Base-by-base conservation (phyloP, 768 basidiomycete genomes). In the Phanerochaete sordida region DNA sequence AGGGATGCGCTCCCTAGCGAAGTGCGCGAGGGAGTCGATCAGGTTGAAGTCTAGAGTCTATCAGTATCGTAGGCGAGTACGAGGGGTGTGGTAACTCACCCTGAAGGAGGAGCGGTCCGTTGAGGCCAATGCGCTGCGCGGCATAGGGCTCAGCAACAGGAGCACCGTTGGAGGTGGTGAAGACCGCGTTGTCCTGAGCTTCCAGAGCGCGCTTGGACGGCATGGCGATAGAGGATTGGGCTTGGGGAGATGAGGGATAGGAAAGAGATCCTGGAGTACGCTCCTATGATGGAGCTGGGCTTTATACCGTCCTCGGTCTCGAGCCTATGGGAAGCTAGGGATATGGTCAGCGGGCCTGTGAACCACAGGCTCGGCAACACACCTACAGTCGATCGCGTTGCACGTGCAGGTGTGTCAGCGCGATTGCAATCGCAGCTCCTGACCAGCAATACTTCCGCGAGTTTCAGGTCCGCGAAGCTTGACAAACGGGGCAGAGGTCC, bases 1-100 rank as follows among this genome's bases (percentile, higher is more conserved):
- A 16, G 95, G 96, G 69, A 98, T 96, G 72, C 96, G 90, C 75
- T 97, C 95, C 61, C 92, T 87, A 73, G 93, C 91, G 68, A 95
- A 95, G 78, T 96, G 95, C 16, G 92, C 87, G 62, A 98, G 85
- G 51, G 90, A 79, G 75, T 94, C 93, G 69, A 95, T 88, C 74
- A 91, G 86, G 74, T 92, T 88, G 78, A 93, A 93, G 72, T 94
- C 91, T 90, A 57, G 28, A 52, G 21, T 33, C 9, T 11, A 43
- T 35, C 16, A 47, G 23, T 37, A 33, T 16, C 35, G 46, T 33
- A 28, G 13, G 39, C 3, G 8, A 49, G 15, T 37, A n/a, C 48
- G 26, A 46, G 51, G 54, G 56, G 58, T 23, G 57, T 5, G 21
- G 27, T 43, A 46, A 73, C 78, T 26, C 57, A 89, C 90, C 93